These are phyloP conservation scores for Purpureocillium takamizusanense DNA, from an alignment of 2,329 filamentous ascomycete genomes.

Conservation along the genomic window DNA sequence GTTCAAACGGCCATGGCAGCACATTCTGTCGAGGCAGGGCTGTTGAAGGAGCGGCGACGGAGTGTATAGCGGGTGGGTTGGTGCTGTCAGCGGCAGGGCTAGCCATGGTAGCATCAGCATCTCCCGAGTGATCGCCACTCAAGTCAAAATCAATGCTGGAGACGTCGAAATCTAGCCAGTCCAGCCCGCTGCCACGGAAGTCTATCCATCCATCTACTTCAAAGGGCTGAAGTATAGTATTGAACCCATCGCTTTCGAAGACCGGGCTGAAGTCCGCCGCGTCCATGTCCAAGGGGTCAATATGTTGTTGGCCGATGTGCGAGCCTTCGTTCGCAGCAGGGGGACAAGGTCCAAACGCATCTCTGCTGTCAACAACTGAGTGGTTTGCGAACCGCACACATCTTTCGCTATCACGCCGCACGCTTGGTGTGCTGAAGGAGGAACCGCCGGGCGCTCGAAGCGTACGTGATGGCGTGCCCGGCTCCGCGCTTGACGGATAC, in stretches of 20 bases:
- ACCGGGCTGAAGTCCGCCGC: background rate
- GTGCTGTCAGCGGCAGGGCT: no score
- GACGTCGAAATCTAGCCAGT: slow-evolving; percentile 14
- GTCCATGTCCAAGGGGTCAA: background rate
- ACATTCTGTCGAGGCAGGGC: slow-evolving; percentile 1
- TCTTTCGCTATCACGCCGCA: background rate
- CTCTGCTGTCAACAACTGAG: background rate
- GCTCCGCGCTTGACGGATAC: slow-evolving; percentile 3
- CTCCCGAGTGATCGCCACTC: background rate
- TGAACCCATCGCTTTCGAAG: background rate
- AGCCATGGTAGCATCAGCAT: background rate
- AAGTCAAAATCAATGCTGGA: slow-evolving; percentile 6
- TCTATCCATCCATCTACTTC: slow-evolving; percentile 4
- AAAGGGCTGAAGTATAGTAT: background rate
- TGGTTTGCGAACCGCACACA: background rate
- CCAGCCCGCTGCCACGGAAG: slow-evolving; percentile 8
- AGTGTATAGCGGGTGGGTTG: background rate
- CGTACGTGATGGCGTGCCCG: background rate
- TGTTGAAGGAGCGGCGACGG: background rate
- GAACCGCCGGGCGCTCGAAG: no score
- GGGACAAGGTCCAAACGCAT: background rate
- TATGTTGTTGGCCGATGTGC: background rate
- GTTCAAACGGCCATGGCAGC: slow-evolving; percentile 12
- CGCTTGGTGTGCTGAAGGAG: no score
- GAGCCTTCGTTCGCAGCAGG: background rate